These are phyloP conservation scores for Teunomyces aglyptinius DNA, from an alignment of 805 yeast genomes.

Conservation along the genomic window DNA sequence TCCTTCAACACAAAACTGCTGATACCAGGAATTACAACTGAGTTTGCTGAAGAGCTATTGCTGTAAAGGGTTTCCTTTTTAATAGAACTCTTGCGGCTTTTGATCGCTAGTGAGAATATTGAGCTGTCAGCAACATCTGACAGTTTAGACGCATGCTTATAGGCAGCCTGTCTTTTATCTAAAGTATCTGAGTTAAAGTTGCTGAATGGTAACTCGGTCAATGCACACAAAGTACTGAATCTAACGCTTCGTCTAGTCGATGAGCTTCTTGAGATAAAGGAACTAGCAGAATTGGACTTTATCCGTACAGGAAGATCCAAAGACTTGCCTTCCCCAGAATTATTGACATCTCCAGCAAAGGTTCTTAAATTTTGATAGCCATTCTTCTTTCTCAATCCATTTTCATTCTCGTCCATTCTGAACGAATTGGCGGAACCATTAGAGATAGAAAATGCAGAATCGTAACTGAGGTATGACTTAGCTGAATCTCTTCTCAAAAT, in stretches of 20 bases:
- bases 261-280: constrained; percentile 21
- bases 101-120: constrained; percentile 30
- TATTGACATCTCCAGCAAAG: constrained; percentile 15
- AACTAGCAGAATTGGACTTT: constrained; percentile 16
- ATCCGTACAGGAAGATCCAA: constrained; percentile 13
- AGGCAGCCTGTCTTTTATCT: constrained; percentile 10
- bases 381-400: constrained; percentile 46
- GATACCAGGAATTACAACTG: constrained; percentile 56
- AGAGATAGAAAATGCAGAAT: constrained; percentile 49
- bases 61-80: constrained; percentile 10
- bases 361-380: constrained; percentile 50
- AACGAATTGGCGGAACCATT: constrained; percentile 15
- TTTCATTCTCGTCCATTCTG: constrained; percentile 15
- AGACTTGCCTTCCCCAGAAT: neutral
- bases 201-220: constrained; percentile 39
- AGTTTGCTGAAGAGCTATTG: constrained; percentile 12
- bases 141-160: constrained; percentile 20
- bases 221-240: constrained; percentile 37
- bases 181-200: constrained; percentile 5
- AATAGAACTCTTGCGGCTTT: constrained; percentile 17
- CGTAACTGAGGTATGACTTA: constrained; percentile 58
- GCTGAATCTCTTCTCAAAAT: constrained; percentile 36
- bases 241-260: constrained; percentile 32
- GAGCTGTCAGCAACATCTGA: constrained; percentile 33
- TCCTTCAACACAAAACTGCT: constrained; percentile 46